phyloP scores from a whole-genome alignment of 306 rosid genomes.

The Senna tora region DNA sequence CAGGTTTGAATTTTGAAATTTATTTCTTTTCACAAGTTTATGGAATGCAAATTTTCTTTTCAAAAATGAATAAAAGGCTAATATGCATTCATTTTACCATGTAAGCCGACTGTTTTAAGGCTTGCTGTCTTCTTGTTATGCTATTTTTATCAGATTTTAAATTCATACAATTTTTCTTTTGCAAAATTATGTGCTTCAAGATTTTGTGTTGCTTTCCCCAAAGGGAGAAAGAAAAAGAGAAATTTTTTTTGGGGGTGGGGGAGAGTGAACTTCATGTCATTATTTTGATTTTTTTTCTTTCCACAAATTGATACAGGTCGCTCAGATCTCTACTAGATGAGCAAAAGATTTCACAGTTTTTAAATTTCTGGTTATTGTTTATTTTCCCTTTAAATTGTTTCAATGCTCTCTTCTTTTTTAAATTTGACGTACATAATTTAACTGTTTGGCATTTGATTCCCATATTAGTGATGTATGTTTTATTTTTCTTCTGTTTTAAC shows the following conservation, averaged over 20 bases:
- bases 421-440: neutral
- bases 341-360: neutral
- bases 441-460: slow-evolving; percentile 23
- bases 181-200: slow-evolving; percentile 19
- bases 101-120: neutral
- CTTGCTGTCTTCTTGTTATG: slow-evolving; percentile 6
- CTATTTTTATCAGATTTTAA: neutral
- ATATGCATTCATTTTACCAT: slow-evolving; percentile 20
- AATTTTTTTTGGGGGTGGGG: too few species aligned
- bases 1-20: slow-evolving; percentile 55
- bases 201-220: neutral
- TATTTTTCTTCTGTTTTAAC: slow-evolving; percentile 31
- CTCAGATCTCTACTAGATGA: neutral
- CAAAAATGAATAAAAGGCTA: slow-evolving; percentile 14
- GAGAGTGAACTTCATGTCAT: neutral
- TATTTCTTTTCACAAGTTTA: slow-evolving; percentile 9
- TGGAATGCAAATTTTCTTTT: neutral
- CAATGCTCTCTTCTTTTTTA: neutral
- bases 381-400: neutral
- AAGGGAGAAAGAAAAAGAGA: too few species aligned
- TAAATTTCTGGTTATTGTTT: neutral
- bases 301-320: neutral
- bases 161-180: neutral
- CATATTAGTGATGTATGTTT: slow-evolving; percentile 15
- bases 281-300: too few species aligned